A percentile compares a stretch with the other conserved stretches of the same genome.
Evolutionary conservation across 805 yeast species (phyloP).

Genomic region (Kuraishia ogatae): DNA sequence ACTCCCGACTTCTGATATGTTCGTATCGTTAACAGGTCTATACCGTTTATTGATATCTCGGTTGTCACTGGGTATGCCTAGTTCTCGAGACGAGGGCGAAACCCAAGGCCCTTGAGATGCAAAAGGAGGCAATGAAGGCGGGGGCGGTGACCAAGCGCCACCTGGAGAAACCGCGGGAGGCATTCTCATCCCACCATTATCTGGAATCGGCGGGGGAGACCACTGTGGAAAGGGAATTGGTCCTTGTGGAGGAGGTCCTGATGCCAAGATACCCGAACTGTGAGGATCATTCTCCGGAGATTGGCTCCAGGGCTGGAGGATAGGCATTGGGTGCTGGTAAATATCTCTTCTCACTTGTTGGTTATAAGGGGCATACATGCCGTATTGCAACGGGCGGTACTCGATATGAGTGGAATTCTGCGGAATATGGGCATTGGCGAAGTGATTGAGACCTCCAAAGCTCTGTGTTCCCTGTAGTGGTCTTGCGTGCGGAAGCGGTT

Average conservation of each 20-base stretch:
- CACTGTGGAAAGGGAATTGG: neutral
- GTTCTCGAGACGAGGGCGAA: neutral
- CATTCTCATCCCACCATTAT: neutral
- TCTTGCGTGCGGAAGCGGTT: neutral
- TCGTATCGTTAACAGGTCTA: neutral
- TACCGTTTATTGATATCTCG: neutral
- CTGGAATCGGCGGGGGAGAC: neutral
- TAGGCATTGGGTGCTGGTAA: neutral
- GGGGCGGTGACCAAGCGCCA: neutral
- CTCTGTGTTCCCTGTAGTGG: neutral
- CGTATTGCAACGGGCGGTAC: no score
- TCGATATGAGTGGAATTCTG: no score
- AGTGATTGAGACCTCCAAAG: no score
- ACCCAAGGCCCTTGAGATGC: neutral
- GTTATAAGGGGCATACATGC: neutral
- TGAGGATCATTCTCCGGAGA: neutral
- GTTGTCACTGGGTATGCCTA: neutral
- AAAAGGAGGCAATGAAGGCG: neutral
- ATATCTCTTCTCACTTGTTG: neutral
- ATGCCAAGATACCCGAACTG: neutral
- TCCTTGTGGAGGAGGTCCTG: neutral
- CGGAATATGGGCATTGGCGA: no score
- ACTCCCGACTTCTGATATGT: neutral
- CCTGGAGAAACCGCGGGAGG: neutral
- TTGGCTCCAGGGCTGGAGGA: neutral